Evolutionary conservation across 495 filamentous ascomycete species (phyloP), one percentile per base, ranked within the genome.

Genomic region (Aspergillus cristatus): DNA sequence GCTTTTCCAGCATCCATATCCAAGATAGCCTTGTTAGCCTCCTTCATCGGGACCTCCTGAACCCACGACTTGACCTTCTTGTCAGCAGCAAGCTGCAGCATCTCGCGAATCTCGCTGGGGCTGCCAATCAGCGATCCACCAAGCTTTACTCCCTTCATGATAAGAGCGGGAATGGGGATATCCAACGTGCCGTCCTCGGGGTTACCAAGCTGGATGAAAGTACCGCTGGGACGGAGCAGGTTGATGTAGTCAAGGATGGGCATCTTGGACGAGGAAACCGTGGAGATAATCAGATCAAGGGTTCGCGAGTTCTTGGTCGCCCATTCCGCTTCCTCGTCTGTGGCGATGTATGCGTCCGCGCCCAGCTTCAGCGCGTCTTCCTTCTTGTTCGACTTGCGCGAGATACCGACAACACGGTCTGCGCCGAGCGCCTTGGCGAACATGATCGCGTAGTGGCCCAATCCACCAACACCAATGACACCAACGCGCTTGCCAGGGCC

Each of bases 401-500:
- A 84, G 46, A 90, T 84, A 14, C 70, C 84, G 13, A 85, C 74
- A 2, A 89, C 75, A 46, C 72, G 71, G 39, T 84, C 78, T 4
- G 75, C 75, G 8, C 79, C 79, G 6, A 90, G 54, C 0, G 82
- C 83, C 30, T 60, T 63, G 5, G 65, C 60, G 46, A 62, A 77
- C 42, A 76, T 54, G 22, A 75, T 42, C 3, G 57, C 75, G 30
- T 76, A 72, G 46, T 78, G 80, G 1, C 83, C 84, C 0, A 91
- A 62, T 7, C 84, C 85, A 32, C 85, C 84, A 20, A 89, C 60
- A 7, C 85, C 84, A 29, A 88, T 63, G 41, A 90, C 78, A 8
- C 81, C 85, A 8, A 91, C 81, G 4, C 51, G 63, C 63, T 86
- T 88, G 2, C 82, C 83, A 0, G 83, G 84, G 0, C 82, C 84